Evolutionary conservation across 148 eudicot genomes (phyloP), one percentile per base, ranked within the genome.

Genomic region (Amaranthus hypochondriacus): DNA sequence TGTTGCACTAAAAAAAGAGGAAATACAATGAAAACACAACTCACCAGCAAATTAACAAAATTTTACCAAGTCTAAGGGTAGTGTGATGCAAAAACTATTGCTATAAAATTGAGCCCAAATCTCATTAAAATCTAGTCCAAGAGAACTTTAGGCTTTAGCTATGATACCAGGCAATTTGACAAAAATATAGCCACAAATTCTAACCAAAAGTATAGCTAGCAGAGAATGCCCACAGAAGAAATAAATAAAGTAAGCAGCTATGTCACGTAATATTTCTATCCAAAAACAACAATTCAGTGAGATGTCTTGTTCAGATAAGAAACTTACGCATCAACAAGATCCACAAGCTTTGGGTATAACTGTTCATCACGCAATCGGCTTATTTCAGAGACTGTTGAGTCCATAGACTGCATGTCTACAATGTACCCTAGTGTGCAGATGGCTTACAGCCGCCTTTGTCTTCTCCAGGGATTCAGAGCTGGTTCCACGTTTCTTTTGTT

Each of bases 361-460:
- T 92, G 99, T 73, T 89, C 83, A 82, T 95, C 99, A 59, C 99
- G 99, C 48, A 95, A 76, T 46, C 92, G 85, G 73, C 87, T 92
- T 55, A 95, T 95, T 81, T 95, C 99, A 43, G 89, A 89, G 61
- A 95, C 97, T 9, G 99, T 95, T 42, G 96, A 90, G 83, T 95
- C 99, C 94, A 95, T 86, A 65, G 99, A 90, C 81, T 92, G 97
- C 97, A 95, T 90, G 83, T 95, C 99, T 28, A 95, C 97, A 63
- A 92, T 86, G 76, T 95, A 95, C 83, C 83, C 99, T 86, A 60
- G 99, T 95, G 79, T 95, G 99, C 72, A 92, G 82, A 85, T 87
- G 96, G 83, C 97, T 95, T 39, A 95, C 92, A 60, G 89, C 78
- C 69, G 99, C 96, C 87, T 95, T 95, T 83, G 87, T 84, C 84